phyloP scores from a whole-genome alignment of 1,139 yeast genomes.

The Wickerhamomyces sp. region DNA sequence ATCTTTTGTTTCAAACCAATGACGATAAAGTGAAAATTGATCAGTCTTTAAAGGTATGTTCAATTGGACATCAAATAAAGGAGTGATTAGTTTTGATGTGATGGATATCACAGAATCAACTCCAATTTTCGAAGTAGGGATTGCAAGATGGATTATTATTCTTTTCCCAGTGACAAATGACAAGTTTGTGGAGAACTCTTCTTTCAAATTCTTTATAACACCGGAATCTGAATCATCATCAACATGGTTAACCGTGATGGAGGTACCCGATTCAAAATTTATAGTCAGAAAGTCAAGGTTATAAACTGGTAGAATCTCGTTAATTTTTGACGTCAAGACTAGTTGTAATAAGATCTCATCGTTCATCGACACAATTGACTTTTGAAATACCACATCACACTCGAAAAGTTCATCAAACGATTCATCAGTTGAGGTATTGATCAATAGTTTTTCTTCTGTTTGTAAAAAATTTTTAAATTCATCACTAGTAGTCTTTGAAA shows the following conservation, averaged over 20 bases:
- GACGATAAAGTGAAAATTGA: conserved; percentile 9
- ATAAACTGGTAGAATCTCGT: conserved; percentile 19
- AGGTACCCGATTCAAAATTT: conserved; percentile 13
- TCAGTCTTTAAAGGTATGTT: conserved; percentile 13
- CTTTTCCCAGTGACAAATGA: too few relatives aligned
- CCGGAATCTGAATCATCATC: conserved; percentile 10
- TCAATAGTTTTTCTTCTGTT: conserved; percentile 9
- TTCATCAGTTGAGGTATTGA: conserved; percentile 22
- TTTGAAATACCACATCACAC: conserved; percentile 18
- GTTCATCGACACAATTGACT: conserved; percentile 20
- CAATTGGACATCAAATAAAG: conserved; percentile 16
- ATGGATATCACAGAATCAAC: conserved; percentile 8
- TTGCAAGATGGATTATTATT: conserved; percentile 12
- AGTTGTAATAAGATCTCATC: conserved; percentile 26
- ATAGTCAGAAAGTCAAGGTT: conserved; percentile 23
- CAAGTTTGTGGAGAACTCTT: conserved; percentile 3
- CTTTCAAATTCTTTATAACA: conserved; percentile 8
- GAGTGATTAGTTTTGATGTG: conserved; percentile 8
- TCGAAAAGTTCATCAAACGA: conserved; percentile 21
- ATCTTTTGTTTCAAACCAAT: conserved; percentile 9
- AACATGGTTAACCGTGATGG: conserved; percentile 16
- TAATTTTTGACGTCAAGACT: conserved; percentile 22
- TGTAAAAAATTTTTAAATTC: conserved; percentile 5
- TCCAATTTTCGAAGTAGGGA: conserved; percentile 19
- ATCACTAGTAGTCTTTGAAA: background rate